Base-by-base conservation (phyloP, 805 yeast genomes). In the Yamadazyma sp. region DNA sequence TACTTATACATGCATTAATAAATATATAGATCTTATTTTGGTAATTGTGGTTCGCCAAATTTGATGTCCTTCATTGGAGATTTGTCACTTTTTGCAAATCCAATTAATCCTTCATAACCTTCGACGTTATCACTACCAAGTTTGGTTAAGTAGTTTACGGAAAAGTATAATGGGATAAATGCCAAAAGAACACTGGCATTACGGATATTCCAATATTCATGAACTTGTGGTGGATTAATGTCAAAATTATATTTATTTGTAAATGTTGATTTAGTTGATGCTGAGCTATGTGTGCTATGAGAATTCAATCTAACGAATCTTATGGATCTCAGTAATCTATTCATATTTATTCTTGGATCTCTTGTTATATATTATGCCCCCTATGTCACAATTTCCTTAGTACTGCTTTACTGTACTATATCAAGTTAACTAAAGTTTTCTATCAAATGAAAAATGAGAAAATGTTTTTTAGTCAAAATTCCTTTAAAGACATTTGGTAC, bases 161-260 rank as follows among this genome's bases (percentile, higher is more conserved):
- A 55, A 28, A 65, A 43, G 42, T 55, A 62, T 10, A 62, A 27
- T 9, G 73, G 73, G 26, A 63, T 52, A 35, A 64, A 61, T 21
- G 66, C 69, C 30, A 65, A 42, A 31, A 64, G 49, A 22, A 64
- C 56, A 18, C 56, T 48, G 30, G 60, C 52, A 49, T 66, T 65
- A 39, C 63, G 56, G 43, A 50, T 48, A 45, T 58, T 62, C 73
- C 73, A 67, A 55, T 67, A 67, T 42, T 58, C 61, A 45, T 67
- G 73, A 33, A 63, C 66, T 33, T 65, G 72, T 26, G 73, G 73
- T 23, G 73, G 73, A 38, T 53, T 53, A 40, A 55, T 58, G 52
- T 67, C 58, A 53, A 67, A 67, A 50, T 62, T 58, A 52, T 55
- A 48, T 39, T 65, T 67, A 56, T 67, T 67, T 50, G 50, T 61